Evolutionary conservation across 2,329 filamentous ascomycete species (phyloP).

Genomic region (Calcarisporium arbuscula): DNA sequence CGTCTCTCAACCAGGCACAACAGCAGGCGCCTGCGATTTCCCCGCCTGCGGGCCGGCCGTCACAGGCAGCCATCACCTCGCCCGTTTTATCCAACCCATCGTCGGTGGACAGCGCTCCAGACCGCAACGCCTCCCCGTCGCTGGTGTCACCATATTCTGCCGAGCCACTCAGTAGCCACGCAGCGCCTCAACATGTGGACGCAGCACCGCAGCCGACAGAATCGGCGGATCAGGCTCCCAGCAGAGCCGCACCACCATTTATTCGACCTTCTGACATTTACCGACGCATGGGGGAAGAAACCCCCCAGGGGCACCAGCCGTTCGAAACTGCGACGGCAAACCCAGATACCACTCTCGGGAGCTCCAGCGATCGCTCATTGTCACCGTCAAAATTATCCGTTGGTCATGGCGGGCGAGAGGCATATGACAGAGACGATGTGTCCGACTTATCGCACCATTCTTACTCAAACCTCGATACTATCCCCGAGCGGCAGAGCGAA

Average conservation of each 20-base stretch:
- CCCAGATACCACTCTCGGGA: constrained; percentile 41
- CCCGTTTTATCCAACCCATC: constrained; percentile 1
- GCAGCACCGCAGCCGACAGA: no score
- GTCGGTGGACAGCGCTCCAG: constrained; percentile 4
- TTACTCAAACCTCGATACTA: no score
- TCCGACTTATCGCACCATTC: constrained; percentile 1
- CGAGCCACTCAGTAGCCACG: no score
- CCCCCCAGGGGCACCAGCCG: constrained; percentile 39
- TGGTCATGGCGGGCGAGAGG: constrained; percentile 5
- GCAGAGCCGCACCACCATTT: constrained; percentile 55
- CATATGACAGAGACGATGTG: constrained; percentile 8
- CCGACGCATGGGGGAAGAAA: constrained; percentile 62
- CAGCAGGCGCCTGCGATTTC: no score
- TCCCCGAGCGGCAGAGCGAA: no score
- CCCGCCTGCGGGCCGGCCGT: neutral
- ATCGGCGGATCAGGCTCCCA: no score
- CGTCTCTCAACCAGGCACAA: no score
- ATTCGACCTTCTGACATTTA: constrained; percentile 74
- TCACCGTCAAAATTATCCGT: constrained; percentile 6
- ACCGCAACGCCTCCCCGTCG: constrained; percentile 16
- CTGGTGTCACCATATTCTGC: constrained; percentile 1
- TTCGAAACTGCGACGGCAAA: constrained; percentile 52
- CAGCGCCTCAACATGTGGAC: no score
- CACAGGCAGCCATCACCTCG: constrained; percentile 3
- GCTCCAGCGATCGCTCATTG: constrained; percentile 26